phyloP scores from a whole-genome alignment of 2,329 filamentous ascomycete genomes.

The Chaetothyriales sp. region DNA sequence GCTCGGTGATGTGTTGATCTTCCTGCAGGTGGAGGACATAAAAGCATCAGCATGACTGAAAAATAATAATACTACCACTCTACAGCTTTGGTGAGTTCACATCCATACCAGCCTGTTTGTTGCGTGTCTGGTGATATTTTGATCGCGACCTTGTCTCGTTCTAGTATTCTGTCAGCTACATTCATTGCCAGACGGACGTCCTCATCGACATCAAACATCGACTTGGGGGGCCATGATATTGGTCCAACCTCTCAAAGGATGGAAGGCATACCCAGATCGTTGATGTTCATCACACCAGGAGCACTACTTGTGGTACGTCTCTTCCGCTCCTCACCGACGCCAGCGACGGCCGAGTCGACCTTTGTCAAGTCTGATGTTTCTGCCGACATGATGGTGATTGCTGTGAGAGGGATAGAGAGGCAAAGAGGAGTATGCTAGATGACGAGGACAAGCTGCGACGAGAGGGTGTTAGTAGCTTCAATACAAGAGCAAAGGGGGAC shows the following conservation, averaged over 20 bases:
- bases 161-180: constrained; percentile 30
- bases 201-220: background rate
- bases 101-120: constrained; percentile 66
- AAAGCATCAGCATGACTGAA: constrained; percentile 1
- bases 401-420: background rate
- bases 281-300: constrained; percentile 65
- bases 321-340: constrained; percentile 36
- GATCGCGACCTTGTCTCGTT: constrained; percentile 57
- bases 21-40: constrained; percentile 46
- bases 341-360: constrained; percentile 82
- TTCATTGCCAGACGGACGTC: too few species aligned
- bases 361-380: constrained; percentile 39
- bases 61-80: background rate
- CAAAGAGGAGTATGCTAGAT: constrained; percentile 8
- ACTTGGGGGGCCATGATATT: background rate
- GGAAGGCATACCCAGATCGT: constrained; percentile 59
- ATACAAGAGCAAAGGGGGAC: background rate
- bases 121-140: constrained; percentile 69
- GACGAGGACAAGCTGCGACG: background rate
- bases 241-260: background rate
- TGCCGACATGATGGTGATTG: constrained; percentile 14
- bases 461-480: background rate
- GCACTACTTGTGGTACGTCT: constrained; percentile 58
- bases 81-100: background rate
- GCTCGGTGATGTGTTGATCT: constrained; percentile 73